Evolutionary conservation across 352 stramenopile genomes (phyloP), one percentile per base, ranked within the genome.

Genomic region (Elongisporangium undulatum): DNA sequence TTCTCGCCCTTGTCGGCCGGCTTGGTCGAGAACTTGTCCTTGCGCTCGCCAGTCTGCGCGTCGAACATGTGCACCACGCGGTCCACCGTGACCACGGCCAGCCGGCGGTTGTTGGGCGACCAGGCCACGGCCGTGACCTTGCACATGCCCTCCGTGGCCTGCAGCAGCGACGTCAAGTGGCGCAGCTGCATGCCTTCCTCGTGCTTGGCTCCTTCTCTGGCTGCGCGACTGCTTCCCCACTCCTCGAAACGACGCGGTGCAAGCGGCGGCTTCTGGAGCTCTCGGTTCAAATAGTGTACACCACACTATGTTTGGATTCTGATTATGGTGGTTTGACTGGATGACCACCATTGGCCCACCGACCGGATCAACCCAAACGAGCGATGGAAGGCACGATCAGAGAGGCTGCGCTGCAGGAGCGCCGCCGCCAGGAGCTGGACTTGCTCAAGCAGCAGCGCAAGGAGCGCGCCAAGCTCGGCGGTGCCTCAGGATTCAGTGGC

Each of bases 21-120:
- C 65, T 98, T 98, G 50, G 94, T 98, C 13, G 89, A 97, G 69
- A 98, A 98, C 68, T 98, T 98, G 65, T 98, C 93, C 65, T 95
- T 93, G 51, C 89, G 78, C 64, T 98, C 89, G 9, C 94, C 94
- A 2, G 85, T 96, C 53, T 96, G 71, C 16, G 94, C 90, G 59
- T 98, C 92, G 64, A 96, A 98, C 56, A 98, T 80, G 57, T 93
- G 77, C 56, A 97, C 92, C n/a, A 98, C 88, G 58, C 92, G 78
- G 57, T 98, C 93, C 24, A 96, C 88, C 0, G 92, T 98, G 38
- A 96, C 94, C 26, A 98, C 87, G 0, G 94, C 94, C 8, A 98
- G 80, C 39, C 88, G 83, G 21, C 85, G 85, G 60, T 97, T 98
- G 71, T 98, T 98, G 26, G 94, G 89, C 51, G 94, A 96, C 75